phyloP scores from a whole-genome alignment of 371 early-diverging fungal species.

The Saksenaea oblongispora region DNA sequence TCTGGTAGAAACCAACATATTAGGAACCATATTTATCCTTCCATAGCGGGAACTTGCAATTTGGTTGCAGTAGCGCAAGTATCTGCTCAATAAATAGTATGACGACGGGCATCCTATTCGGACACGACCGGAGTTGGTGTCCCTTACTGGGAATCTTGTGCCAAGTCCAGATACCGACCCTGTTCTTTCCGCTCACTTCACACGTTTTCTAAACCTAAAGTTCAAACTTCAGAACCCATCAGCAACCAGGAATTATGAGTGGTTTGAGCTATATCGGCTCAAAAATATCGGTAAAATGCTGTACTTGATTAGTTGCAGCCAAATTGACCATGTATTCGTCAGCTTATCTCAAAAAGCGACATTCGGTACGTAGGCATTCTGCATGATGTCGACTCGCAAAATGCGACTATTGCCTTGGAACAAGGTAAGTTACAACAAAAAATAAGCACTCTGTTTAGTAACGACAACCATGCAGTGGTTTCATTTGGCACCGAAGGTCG shows the following conservation, averaged over 20 bases:
- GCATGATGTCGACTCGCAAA: constrained; percentile 75
- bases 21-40: too few relatives aligned
- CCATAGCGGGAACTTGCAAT: too few relatives aligned
- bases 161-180: background rate
- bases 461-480: constrained; percentile 44
- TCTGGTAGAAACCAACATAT: too few relatives aligned
- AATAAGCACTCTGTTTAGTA: background rate
- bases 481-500: constrained; percentile 81
- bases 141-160: background rate
- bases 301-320: background rate
- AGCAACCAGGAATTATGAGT: constrained; percentile 12
- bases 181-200: background rate
- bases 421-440: constrained; percentile 52
- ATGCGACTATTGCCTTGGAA: constrained; percentile 80
- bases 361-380: constrained; percentile 87
- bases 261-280: constrained; percentile 23
- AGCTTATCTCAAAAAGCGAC: constrained; percentile 53
- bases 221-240: background rate
- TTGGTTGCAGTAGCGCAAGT: too few relatives aligned
- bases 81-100: too few relatives aligned
- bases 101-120: too few relatives aligned
- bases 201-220: background rate
- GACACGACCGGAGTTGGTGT: too few relatives aligned
- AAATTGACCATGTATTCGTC: background rate
- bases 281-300: constrained; percentile 20